Percentiles rank a stretch among this genome's conserved stretches.
These are phyloP conservation scores for Posidonia australis DNA, from an alignment of 106 monocot species.

Conservation along the genomic window DNA sequence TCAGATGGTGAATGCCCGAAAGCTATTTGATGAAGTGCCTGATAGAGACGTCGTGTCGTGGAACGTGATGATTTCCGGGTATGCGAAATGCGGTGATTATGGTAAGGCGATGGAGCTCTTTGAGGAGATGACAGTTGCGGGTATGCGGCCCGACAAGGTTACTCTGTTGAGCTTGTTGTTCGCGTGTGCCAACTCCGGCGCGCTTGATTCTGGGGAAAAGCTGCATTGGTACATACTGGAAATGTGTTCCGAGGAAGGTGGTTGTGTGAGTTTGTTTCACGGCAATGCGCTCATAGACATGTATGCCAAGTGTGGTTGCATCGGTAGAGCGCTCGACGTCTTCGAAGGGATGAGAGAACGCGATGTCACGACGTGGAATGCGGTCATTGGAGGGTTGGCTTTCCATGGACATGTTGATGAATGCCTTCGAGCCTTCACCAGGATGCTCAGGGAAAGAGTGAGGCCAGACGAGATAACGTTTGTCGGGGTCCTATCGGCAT, in stretches of 20 bases:
- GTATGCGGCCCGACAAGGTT: constrained; percentile 38
- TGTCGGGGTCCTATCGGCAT: constrained; percentile 41
- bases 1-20: constrained; percentile 33
- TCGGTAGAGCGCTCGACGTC: constrained; percentile 35
- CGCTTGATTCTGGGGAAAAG: constrained; percentile 31
- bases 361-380: constrained; percentile 67
- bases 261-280: constrained; percentile 6
- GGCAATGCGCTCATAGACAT: constrained; percentile 69
- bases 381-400: constrained; percentile 54
- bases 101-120: constrained; percentile 38
- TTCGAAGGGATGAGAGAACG: constrained; percentile 44
- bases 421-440: constrained; percentile 26
- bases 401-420: constrained; percentile 39
- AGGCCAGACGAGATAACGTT: constrained; percentile 68
- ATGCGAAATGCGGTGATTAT: constrained; percentile 31
- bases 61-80: constrained; percentile 68
- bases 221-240: constrained; percentile 31
- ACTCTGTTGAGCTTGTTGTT: constrained; percentile 55
- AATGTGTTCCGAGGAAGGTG: constrained; percentile 1
- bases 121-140: constrained; percentile 35
- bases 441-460: constrained; percentile 30
- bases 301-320: constrained; percentile 70
- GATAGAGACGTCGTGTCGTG: constrained; percentile 60
- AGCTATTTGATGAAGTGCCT: constrained; percentile 42
- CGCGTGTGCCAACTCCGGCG: constrained; percentile 39